phyloP scores from a whole-genome alignment of 257 asterid species.

The Striga asiatica region DNA sequence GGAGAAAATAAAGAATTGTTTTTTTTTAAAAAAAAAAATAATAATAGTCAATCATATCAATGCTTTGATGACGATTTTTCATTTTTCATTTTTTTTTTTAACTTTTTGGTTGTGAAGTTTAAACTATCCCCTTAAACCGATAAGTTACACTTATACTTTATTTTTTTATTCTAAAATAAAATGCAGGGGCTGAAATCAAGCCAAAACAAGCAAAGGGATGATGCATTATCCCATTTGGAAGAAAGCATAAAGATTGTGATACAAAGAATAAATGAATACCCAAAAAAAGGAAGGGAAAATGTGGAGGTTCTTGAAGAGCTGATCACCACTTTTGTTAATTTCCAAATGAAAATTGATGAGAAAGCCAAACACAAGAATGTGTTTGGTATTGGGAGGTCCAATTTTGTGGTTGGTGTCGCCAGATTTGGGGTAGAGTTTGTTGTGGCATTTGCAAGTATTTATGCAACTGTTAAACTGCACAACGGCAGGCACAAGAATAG shows the following conservation, averaged over 20 bases:
- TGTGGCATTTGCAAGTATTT: conserved; percentile 24
- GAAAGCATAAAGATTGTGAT: conserved; percentile 30
- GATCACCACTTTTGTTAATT: conserved; percentile 21
- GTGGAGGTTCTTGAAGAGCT: conserved; percentile 31
- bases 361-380: not conserved
- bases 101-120: not conserved
- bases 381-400: conserved; percentile 3
- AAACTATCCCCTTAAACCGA: too few species aligned
- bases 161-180: not conserved
- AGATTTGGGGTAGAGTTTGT: conserved; percentile 29
- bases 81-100: too few species aligned
- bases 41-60: too few species aligned
- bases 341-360: too few species aligned
- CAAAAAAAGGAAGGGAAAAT: conserved; percentile 11
- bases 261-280: conserved; percentile 22
- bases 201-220: conserved; percentile 18
- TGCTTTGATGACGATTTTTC: too few species aligned
- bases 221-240: conserved; percentile 28
- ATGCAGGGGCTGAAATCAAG: conserved; percentile 26
- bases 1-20: too few species aligned
- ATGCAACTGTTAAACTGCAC: conserved; percentile 14
- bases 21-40: too few species aligned
- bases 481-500: conserved; percentile 13
- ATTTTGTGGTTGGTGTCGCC: conserved; percentile 13
- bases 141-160: too few species aligned